These are phyloP conservation scores for Saccharata proteae DNA, from an alignment of 2,329 filamentous ascomycete species.

Conservation along the genomic window DNA sequence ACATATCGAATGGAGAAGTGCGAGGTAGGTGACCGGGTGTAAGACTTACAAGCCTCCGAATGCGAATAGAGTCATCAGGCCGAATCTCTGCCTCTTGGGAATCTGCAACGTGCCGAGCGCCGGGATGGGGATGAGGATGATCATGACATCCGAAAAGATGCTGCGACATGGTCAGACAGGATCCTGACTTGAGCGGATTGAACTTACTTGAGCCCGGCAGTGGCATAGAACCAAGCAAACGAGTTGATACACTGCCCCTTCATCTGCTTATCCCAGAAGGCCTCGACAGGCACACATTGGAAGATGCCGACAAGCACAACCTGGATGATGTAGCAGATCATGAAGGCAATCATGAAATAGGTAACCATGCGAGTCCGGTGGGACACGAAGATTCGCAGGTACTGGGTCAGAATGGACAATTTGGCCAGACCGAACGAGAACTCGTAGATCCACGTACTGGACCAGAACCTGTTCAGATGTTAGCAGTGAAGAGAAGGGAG, in stretches of 20 bases:
- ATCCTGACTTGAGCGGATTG: too few species aligned
- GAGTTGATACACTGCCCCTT: conserved; percentile 15
- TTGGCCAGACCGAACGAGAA: conserved; percentile 11
- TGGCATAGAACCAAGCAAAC: not conserved
- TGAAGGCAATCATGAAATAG: conserved; percentile 6
- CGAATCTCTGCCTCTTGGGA: not conserved
- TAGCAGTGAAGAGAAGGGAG: not conserved
- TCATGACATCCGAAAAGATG: conserved; percentile 3
- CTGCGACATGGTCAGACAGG: too few species aligned
- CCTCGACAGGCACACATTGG: conserved; percentile 22
- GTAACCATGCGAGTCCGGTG: conserved; percentile 11
- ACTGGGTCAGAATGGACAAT: conserved; percentile 13
- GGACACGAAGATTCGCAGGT: conserved; percentile 13
- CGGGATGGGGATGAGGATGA: conserved; percentile 4
- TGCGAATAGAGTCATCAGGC: conserved; percentile 2
- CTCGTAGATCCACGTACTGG: conserved; percentile 7
- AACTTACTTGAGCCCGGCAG: conserved; percentile 5
- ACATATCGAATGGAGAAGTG: not conserved
- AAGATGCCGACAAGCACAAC: conserved; percentile 21
- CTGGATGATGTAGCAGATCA: conserved; percentile 9
- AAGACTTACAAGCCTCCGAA: conserved; percentile 4
- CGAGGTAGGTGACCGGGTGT: not conserved
- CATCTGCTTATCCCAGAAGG: conserved; percentile 21
- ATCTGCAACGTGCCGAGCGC: conserved; percentile 1
- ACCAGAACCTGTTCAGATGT: not conserved